These are phyloP conservation scores for Jamesozyma jinghongensis DNA, from an alignment of 805 yeast genomes.

Conservation along the genomic window DNA sequence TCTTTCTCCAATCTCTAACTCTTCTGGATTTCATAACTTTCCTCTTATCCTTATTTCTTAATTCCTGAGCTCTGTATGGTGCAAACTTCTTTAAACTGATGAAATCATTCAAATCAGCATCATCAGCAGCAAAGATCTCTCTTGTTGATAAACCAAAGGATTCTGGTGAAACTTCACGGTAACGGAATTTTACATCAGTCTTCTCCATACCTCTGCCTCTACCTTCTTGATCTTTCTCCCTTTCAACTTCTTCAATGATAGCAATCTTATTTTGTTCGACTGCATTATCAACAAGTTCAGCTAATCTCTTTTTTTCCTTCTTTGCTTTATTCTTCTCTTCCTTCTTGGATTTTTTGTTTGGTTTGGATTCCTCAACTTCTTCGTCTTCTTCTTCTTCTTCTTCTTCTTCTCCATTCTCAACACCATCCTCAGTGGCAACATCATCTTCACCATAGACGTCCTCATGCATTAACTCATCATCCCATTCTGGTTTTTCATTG, in stretches of 20 bases:
- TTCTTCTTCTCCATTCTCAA: slow-evolving; percentile 15
- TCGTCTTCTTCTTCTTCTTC: slow-evolving; percentile 34
- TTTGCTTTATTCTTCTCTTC: slow-evolving; percentile 46
- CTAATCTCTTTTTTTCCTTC: slow-evolving; percentile 53
- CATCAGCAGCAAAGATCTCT: slow-evolving; percentile 87
- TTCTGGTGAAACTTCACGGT: slow-evolving; percentile 94
- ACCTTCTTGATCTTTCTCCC: slow-evolving; percentile 35
- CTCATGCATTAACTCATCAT: slow-evolving; percentile 43
- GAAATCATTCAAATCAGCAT: slow-evolving; percentile 69
- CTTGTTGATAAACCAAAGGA: slow-evolving; percentile 75
- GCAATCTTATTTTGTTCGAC: slow-evolving; percentile 65
- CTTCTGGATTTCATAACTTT: slow-evolving; percentile 76
- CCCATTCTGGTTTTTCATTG: slow-evolving; percentile 53
- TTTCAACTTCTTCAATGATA: slow-evolving; percentile 60
- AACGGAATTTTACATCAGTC: slow-evolving; percentile 54
- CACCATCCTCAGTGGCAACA: slow-evolving; percentile 17
- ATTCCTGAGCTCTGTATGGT: slow-evolving; percentile 75
- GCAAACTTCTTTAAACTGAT: slow-evolving; percentile 90
- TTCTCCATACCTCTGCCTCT: slow-evolving; percentile 49
- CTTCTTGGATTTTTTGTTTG: slow-evolving; percentile 36
- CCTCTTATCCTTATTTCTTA: slow-evolving; percentile 66
- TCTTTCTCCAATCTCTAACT: slow-evolving; percentile 82
- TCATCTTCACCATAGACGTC: slow-evolving; percentile 35
- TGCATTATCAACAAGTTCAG: slow-evolving; percentile 62
- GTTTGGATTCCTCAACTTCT: slow-evolving; percentile 26